Evolutionary conservation across 2,329 filamentous ascomycete genomes (phyloP).

Genomic region (Pseudonectria foliicola): DNA sequence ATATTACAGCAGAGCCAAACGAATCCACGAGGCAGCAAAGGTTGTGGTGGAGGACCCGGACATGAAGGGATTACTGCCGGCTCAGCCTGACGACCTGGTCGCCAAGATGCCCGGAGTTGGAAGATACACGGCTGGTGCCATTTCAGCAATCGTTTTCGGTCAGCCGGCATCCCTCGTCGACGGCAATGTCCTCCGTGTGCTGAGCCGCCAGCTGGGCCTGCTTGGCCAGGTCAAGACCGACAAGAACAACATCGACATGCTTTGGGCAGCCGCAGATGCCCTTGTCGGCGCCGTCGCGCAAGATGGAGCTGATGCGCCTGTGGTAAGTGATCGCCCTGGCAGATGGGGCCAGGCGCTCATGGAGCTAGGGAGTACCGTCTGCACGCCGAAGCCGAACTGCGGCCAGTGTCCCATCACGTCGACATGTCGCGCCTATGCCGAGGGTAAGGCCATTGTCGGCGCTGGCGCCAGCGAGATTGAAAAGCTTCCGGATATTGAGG

Average conservation of each 20-base stretch:
- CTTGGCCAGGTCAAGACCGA: constrained; percentile 50
- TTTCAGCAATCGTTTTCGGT: constrained; percentile 57
- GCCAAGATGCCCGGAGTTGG: constrained; percentile 52
- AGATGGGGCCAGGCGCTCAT: constrained; percentile 59
- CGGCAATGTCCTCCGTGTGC: constrained; percentile 54
- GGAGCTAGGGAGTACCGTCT: constrained; percentile 58
- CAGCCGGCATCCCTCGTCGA: constrained; percentile 54
- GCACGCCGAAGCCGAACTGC: constrained; percentile 53
- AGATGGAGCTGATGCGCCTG: constrained; percentile 25
- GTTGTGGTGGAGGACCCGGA: constrained; percentile 36
- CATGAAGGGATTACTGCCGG: constrained; percentile 43
- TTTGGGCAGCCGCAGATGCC: constrained; percentile 52
- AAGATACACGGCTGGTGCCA: constrained; percentile 55
- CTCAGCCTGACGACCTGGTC: constrained; percentile 37
- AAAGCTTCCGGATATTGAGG: constrained; percentile 40
- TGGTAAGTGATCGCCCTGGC: constrained; percentile 44
- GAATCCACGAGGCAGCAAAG: constrained; percentile 51
- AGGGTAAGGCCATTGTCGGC: constrained; percentile 32
- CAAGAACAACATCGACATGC: constrained; percentile 41
- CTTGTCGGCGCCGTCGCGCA: constrained; percentile 45
- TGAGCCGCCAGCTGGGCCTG: constrained; percentile 53
- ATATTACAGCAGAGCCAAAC: constrained; percentile 57
- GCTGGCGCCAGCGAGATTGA: constrained; percentile 5
- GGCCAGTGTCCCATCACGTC: constrained; percentile 40
- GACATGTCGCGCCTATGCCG: constrained; percentile 45